phyloP scores from a whole-genome alignment of 1,284 basidiomycete genomes.

The Ustilago hordei region DNA sequence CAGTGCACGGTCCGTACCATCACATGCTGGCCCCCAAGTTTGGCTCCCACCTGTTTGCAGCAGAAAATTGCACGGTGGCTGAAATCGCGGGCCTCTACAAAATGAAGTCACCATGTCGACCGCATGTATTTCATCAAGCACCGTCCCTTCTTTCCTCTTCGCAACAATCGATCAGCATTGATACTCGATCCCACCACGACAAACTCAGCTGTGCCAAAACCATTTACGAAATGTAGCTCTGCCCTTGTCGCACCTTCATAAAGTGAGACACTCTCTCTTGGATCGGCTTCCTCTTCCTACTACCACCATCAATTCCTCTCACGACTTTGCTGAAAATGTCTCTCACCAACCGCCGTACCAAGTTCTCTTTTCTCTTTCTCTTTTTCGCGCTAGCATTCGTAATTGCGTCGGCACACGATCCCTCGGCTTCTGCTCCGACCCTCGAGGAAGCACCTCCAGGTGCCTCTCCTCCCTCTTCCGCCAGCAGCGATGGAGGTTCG shows the following conservation, averaged over 20 bases:
- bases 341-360: not conserved
- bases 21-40: not conserved
- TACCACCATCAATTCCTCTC: not conserved
- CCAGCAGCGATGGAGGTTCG: slow-evolving; percentile 15
- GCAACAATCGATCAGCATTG: not conserved
- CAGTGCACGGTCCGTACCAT: slow-evolving; percentile 5
- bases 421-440: not conserved
- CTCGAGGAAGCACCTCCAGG: slow-evolving; percentile 12
- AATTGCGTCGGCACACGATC: slow-evolving; percentile 2
- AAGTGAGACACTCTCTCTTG: not conserved
- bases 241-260: not conserved
- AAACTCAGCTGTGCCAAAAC: not conserved
- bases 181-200: slow-evolving; percentile 3
- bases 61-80: slow-evolving; percentile 4
- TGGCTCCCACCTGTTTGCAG: not conserved
- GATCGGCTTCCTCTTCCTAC: not conserved
- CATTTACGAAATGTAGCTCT: not conserved
- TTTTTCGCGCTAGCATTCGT: slow-evolving; percentile 11
- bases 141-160: not conserved
- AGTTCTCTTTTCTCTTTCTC: slow-evolving; percentile 11
- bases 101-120: slow-evolving; percentile 15
- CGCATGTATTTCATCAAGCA: slow-evolving; percentile 4
- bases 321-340: not conserved
- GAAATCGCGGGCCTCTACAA: not conserved
- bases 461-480: not conserved